Evolutionary conservation across 1,284 basidiomycete species (phyloP).

Genomic region (Violaceomyces palustris): DNA sequence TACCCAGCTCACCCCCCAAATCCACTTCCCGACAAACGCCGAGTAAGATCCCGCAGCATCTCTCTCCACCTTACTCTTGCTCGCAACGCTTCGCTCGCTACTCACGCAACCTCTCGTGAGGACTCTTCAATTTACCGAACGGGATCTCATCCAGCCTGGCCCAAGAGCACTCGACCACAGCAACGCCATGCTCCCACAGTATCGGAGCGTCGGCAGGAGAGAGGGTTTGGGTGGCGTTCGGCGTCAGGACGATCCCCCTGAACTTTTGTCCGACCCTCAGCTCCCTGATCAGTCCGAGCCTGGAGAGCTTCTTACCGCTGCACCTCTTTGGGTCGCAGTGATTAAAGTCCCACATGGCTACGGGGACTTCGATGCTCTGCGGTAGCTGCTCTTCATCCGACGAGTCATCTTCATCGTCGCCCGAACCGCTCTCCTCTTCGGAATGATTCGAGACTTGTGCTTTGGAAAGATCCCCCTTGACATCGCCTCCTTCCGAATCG

Average conservation of each 20-base stretch:
- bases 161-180: constrained; percentile 97
- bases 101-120: constrained; percentile 82
- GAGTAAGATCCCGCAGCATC: too few relatives aligned
- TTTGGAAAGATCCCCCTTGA: constrained; percentile 5
- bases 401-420: constrained; percentile 3
- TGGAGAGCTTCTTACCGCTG: constrained; percentile 85
- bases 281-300: constrained; percentile 77
- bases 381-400: constrained; percentile 6
- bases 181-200: constrained; percentile 70
- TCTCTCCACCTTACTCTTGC: too few relatives aligned
- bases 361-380: constrained; percentile 25
- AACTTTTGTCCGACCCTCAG: constrained; percentile 81
- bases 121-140: constrained; percentile 85
- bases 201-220: constrained; percentile 81
- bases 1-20: too few relatives aligned
- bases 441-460: constrained; percentile 2
- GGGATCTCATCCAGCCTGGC: constrained; percentile 89
- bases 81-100: too few relatives aligned
- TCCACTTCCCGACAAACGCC: too few relatives aligned
- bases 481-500: constrained; percentile 3
- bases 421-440: not conserved
- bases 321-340: constrained; percentile 94
- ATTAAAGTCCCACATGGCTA: constrained; percentile 68
- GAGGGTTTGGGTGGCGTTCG: constrained; percentile 75
- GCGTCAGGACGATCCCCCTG: constrained; percentile 88